A percentile compares a stretch with the other conserved stretches of the same genome.
These are phyloP conservation scores for Pogostemon cablin DNA, from an alignment of 257 asterid species.

Conservation along the genomic window DNA sequence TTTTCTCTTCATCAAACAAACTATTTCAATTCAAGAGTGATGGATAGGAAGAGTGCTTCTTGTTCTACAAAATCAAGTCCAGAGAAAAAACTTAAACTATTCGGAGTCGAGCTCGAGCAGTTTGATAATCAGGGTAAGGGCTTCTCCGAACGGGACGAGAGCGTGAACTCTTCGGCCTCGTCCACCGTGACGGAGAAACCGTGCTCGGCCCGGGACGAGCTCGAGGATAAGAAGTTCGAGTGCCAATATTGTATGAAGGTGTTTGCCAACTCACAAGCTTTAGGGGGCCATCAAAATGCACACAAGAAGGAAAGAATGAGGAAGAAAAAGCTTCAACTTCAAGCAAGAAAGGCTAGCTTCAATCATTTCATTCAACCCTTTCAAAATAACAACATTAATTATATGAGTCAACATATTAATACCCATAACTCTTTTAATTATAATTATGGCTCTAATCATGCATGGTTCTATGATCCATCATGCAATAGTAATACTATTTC, in stretches of 20 bases:
- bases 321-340: constrained; percentile 77
- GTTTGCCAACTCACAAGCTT: constrained; percentile 83
- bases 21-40: constrained; percentile 28
- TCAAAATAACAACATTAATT: constrained; percentile 18
- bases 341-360: constrained; percentile 74
- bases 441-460: constrained; percentile 36
- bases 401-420: neutral
- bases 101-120: constrained; percentile 70
- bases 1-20: constrained; percentile 10
- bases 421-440: constrained; percentile 25
- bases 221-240: constrained; percentile 60
- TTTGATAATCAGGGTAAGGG: neutral
- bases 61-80: constrained; percentile 43
- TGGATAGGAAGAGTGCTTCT: constrained; percentile 49
- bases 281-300: constrained; percentile 97
- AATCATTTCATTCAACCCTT: constrained; percentile 68
- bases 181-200: constrained; percentile 59
- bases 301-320: constrained; percentile 93
- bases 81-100: constrained; percentile 42
- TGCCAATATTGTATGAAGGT: constrained; percentile 79
- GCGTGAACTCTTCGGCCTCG: constrained; percentile 73
- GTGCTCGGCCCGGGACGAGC: neutral
- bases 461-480: constrained; percentile 60
- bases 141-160: constrained; percentile 52
- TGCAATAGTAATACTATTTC: constrained; percentile 33